Evolutionary conservation across 1,284 basidiomycete genomes (phyloP).

Genomic region (Marasmius fiardii): DNA sequence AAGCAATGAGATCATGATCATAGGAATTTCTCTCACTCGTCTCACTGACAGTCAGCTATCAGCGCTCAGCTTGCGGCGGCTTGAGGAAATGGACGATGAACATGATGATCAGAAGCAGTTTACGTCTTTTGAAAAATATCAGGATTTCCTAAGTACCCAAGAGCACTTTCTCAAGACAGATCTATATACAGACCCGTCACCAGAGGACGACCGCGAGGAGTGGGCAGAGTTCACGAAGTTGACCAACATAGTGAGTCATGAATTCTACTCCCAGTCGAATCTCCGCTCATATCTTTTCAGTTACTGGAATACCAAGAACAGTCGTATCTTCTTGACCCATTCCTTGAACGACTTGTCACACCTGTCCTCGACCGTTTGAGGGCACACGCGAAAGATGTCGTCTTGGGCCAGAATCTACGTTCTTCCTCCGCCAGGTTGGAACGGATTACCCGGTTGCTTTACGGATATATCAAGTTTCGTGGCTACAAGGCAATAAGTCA

Average conservation of each 20-base stretch:
- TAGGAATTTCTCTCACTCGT: no score
- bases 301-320: slow-evolving; percentile 92
- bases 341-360: slow-evolving; percentile 77
- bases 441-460: slow-evolving; percentile 66
- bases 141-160: slow-evolving; percentile 57
- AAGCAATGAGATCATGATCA: no score
- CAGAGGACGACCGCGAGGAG: slow-evolving; percentile 48
- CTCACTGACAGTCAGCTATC: neutral
- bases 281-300: slow-evolving; percentile 37
- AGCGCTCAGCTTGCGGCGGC: no score
- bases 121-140: slow-evolving; percentile 58
- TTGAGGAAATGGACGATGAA: slow-evolving; percentile 31
- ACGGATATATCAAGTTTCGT: slow-evolving; percentile 85
- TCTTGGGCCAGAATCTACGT: slow-evolving; percentile 28
- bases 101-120: slow-evolving; percentile 40
- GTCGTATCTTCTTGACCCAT: slow-evolving; percentile 93
- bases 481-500: slow-evolving; percentile 92
- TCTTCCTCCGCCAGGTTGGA: slow-evolving; percentile 43
- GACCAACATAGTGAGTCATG: slow-evolving; percentile 37
- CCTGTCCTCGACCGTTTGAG: slow-evolving; percentile 76
- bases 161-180: slow-evolving; percentile 49
- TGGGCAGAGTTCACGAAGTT: slow-evolving; percentile 38
- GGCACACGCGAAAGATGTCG: slow-evolving; percentile 46
- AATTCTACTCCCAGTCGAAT: neutral
- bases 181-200: slow-evolving; percentile 38